Percentiles rank a stretch among this genome's conserved stretches.
These are phyloP conservation scores for Strobilomyces echinocephalus DNA, from an alignment of 768 basidiomycete genomes.

Conservation along the genomic window DNA sequence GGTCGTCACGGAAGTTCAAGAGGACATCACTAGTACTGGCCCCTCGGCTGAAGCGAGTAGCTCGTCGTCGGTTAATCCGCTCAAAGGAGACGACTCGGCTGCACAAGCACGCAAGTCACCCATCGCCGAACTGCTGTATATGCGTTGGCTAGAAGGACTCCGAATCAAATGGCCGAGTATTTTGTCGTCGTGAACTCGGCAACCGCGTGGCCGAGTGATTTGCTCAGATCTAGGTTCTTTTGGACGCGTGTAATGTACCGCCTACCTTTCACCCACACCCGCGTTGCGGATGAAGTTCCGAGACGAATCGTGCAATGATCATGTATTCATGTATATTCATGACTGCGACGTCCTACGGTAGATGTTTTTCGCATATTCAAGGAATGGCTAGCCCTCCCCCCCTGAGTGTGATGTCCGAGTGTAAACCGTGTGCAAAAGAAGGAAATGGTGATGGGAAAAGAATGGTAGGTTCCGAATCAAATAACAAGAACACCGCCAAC, in stretches of 20 bases:
- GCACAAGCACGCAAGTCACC: conserved; percentile 66
- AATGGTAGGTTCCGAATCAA: conserved; percentile 9
- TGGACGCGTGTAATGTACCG: conserved; percentile 1
- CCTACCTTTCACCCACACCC: background rate
- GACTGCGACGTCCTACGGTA: conserved; percentile 2
- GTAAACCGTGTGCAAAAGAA: background rate
- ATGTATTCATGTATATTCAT: conserved; percentile 14
- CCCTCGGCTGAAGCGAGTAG: conserved; percentile 37
- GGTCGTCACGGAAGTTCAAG: conserved; percentile 76
- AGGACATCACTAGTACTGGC: conserved; percentile 45
- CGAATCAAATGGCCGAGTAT: conserved; percentile 87
- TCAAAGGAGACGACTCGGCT: conserved; percentile 37
- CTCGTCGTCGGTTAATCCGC: conserved; percentile 25
- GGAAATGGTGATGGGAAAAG: background rate
- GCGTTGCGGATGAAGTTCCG: background rate
- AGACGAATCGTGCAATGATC: background rate
- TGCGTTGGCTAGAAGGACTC: conserved; percentile 93
- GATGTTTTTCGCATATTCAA: conserved; percentile 2
- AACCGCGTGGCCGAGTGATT: background rate
- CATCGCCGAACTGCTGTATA: conserved; percentile 93
- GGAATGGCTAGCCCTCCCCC: background rate
- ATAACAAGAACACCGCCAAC: conserved; percentile 20
- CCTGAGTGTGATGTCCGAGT: background rate
- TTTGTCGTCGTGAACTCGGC: conserved; percentile 28
- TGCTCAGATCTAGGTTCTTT: background rate